Evolutionary conservation across 2,329 filamentous ascomycete species (phyloP), one percentile per base, ranked within the genome.

Genomic region (Epichloe uncinata): DNA sequence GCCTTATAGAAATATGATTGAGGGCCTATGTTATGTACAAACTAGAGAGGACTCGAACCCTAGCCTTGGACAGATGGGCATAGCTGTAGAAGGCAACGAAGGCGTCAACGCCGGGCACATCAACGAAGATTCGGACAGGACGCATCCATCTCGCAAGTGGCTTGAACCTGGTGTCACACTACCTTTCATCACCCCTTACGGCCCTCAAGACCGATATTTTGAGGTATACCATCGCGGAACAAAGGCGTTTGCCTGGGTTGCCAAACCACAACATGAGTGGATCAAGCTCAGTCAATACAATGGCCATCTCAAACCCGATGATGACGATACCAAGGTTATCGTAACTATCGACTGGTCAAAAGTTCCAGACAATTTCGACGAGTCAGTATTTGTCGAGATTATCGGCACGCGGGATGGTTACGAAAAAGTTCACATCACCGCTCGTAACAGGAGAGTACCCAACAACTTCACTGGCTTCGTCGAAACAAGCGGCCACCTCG

Each of bases 61-160:
- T 9, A 69, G 81, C 18, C 57, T 71, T 44, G 64, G 64, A 0
- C 59, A 66, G n/a, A 65, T 65, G 47, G 64, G 64, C 0, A 44
- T 67, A 4, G 59, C 60, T 0, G 62, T 63, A 0, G 63, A 66
- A 36, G 64, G 63, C 0, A 62, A 59, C 15, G 61, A 63, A 12
- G 64, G 65, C 7, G 61, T 62, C 13, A 58, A 67, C 1, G 61
- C 66, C 3, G 62, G 69, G 0, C 57, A 63, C 34, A 63, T 72
- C 16, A 74, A 72, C 49, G 79, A 81, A 53, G 78, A 77, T 16
- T 73, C 74, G 2, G 69, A 81, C 8, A 72, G 60, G 60, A 73
- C 61, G 54, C 73, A 60, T 66, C 74, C 60, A 56, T 73, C 55
- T 47, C 65, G 54, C 37, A 60, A 55, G 12, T 62, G 60, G 51